phyloP scores from a whole-genome alignment of 805 yeast species.

The Grigorovia yakushimaensis region DNA sequence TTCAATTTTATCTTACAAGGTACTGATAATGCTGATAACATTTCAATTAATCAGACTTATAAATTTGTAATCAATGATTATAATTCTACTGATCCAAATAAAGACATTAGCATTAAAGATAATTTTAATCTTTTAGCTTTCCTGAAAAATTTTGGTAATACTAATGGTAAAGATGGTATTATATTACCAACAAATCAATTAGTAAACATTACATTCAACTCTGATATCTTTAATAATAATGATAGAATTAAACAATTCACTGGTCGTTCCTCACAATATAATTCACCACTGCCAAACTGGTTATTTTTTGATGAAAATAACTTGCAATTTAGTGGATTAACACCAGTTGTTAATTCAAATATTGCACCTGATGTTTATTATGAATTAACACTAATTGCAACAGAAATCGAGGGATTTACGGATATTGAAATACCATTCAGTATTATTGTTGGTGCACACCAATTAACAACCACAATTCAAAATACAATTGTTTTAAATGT shows the following conservation, averaged over 20 bases:
- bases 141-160: constrained; percentile 55
- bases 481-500: constrained; percentile 54
- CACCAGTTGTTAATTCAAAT: constrained; percentile 75
- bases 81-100: constrained; percentile 16
- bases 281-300: constrained; percentile 91
- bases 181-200: constrained; percentile 61
- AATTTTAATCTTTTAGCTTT: constrained; percentile 34
- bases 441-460: constrained; percentile 81
- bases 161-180: constrained; percentile 67
- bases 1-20: constrained; percentile 52
- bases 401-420: constrained; percentile 67
- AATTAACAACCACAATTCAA: constrained; percentile 56
- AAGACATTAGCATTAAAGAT: constrained; percentile 39
- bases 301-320: constrained; percentile 51
- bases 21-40: constrained; percentile 44
- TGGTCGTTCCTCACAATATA: constrained; percentile 62
- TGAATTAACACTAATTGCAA: constrained; percentile 62
- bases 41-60: constrained; percentile 39
- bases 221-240: constrained; percentile 47
- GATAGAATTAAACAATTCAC: constrained; percentile 43
- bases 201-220: constrained; percentile 57
- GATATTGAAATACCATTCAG: constrained; percentile 63
- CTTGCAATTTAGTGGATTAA: constrained; percentile 71
- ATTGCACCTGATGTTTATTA: constrained; percentile 81
- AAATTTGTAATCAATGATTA: constrained; percentile 46